phyloP scores from a whole-genome alignment of 345 rosid genomes.

The Ceriops zippeliana region DNA sequence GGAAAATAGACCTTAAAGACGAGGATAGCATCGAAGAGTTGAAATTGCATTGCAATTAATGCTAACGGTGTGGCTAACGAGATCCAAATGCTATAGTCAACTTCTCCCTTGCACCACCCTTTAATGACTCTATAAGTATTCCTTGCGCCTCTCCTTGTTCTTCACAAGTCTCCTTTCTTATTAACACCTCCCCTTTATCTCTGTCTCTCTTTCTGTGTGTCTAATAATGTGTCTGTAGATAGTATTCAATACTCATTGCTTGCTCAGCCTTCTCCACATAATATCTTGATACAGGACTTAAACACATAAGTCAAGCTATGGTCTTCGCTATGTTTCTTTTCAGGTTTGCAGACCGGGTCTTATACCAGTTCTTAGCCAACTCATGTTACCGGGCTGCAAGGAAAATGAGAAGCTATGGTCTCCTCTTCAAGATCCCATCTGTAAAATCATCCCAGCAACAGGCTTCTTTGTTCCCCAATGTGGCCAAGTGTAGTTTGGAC shows the following conservation, averaged over 20 bases:
- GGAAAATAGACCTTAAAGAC: neutral
- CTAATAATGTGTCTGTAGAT: neutral
- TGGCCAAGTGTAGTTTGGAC: constrained; percentile 32
- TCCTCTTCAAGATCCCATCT: constrained; percentile 39
- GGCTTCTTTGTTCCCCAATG: constrained; percentile 10
- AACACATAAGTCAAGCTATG: constrained; percentile 31
- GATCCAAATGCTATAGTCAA: constrained; percentile 27
- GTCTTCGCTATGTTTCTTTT: constrained; percentile 47
- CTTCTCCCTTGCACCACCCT: constrained; percentile 1
- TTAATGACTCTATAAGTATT: constrained; percentile 34
- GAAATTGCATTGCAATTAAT: constrained; percentile 25
- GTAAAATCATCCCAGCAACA: constrained; percentile 31
- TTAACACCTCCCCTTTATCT: neutral
- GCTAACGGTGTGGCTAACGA: constrained; percentile 39
- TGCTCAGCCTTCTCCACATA: neutral
- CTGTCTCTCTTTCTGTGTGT: neutral
- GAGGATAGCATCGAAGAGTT: neutral
- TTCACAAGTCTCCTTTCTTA: constrained; percentile 1
- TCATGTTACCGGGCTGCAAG: constrained; percentile 61
- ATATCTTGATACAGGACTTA: neutral
- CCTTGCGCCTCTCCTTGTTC: constrained; percentile 20
- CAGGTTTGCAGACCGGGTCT: constrained; percentile 57
- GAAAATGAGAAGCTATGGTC: constrained; percentile 56
- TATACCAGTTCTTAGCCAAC: constrained; percentile 54
- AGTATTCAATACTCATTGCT: too few relatives aligned